phyloP scores from a whole-genome alignment of 2,329 filamentous ascomycete species.

The Tolypocladium ovalisporum region DNA sequence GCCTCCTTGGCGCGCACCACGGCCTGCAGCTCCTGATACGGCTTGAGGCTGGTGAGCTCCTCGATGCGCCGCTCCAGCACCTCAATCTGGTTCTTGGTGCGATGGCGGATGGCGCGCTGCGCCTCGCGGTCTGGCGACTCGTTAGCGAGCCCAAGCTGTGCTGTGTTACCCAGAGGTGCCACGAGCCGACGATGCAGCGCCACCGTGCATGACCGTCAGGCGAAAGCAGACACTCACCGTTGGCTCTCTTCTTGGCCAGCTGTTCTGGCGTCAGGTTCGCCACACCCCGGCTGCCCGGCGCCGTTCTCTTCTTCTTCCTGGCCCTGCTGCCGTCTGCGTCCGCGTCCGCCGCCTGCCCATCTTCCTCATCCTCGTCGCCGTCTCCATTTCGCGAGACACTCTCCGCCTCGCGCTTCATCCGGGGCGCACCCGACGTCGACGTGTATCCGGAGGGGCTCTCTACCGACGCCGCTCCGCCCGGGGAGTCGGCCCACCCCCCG shows the following conservation, averaged over 20 bases:
- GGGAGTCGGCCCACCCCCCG: background rate
- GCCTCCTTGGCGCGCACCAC: constrained; percentile 66
- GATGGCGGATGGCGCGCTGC: constrained; percentile 73
- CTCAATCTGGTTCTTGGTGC: constrained; percentile 73
- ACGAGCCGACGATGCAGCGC: background rate
- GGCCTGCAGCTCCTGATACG: constrained; percentile 72
- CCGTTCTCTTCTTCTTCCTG: constrained; percentile 38
- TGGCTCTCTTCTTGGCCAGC: constrained; percentile 54
- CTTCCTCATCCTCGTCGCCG: background rate
- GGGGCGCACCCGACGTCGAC: background rate
- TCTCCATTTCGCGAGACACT: background rate
- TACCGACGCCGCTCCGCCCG: background rate
- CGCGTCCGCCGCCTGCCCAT: constrained; percentile 2
- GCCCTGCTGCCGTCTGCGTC: constrained; percentile 8
- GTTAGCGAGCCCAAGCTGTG: background rate
- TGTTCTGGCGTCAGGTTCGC: constrained; percentile 64
- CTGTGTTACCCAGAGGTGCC: background rate
- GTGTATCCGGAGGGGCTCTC: background rate
- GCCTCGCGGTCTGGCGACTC: constrained; percentile 60
- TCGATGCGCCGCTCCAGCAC: constrained; percentile 59
- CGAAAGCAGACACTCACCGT: constrained; percentile 29
- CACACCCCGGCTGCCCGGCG: constrained; percentile 35
- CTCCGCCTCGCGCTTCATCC: background rate
- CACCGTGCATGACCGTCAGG: background rate
- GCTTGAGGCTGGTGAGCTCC: constrained; percentile 68